phyloP scores from a whole-genome alignment of 441 rosid genomes.

The Adansonia gregorii region DNA sequence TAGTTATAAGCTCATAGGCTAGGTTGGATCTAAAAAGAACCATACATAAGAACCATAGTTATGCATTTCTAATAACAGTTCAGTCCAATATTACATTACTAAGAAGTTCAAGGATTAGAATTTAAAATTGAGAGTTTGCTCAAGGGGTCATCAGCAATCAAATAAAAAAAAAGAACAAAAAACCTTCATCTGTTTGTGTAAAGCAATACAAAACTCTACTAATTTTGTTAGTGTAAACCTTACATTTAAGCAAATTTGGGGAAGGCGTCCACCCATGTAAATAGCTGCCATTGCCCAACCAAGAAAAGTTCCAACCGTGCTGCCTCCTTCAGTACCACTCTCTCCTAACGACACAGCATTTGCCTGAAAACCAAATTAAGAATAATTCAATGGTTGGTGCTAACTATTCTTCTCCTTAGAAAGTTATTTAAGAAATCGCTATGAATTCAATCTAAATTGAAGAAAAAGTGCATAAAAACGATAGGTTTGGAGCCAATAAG shows the following conservation, averaged over 20 bases:
- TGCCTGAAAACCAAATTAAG: constrained; percentile 43
- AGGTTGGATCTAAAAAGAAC: constrained; percentile 10
- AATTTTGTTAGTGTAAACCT: constrained; percentile 18
- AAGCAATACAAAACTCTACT: not conserved
- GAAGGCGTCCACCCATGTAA: constrained; percentile 94
- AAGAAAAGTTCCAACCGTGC: constrained; percentile 52
- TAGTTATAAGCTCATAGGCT: not conserved
- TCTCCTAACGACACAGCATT: constrained; percentile 37
- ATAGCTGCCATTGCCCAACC: constrained; percentile 94
- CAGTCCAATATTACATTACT: not conserved
- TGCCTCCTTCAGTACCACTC: constrained; percentile 41
- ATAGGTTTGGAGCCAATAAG: not conserved
- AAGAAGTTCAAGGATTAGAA: not conserved
- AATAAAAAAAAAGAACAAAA: not conserved
- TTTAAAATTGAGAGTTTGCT: constrained; percentile 1
- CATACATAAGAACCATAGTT: not conserved
- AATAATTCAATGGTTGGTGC: not conserved
- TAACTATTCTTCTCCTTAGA: not conserved
- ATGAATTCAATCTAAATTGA: constrained; percentile 6
- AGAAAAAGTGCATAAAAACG: not conserved
- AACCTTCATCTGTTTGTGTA: not conserved
- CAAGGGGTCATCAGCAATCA: not conserved
- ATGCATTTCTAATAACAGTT: not conserved
- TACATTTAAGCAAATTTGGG: constrained; percentile 84
- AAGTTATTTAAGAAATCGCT: not conserved